Base-by-base conservation (phyloP, 2,329 filamentous ascomycete genomes). In the Pseudogymnoascus sp. region DNA sequence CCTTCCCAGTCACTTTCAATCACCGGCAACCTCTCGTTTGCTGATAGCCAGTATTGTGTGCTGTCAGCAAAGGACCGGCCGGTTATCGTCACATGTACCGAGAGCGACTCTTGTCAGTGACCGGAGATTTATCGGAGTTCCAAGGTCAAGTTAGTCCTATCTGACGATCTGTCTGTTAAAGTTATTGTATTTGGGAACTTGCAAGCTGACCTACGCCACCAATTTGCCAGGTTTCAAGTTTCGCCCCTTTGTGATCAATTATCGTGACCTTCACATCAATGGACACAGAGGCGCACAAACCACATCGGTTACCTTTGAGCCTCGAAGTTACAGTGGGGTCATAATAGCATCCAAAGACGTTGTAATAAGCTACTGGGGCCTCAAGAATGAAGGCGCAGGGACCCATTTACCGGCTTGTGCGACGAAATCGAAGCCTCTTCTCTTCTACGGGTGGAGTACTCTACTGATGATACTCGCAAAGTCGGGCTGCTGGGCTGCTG, bases 401-500 rank as follows among this genome's bases (percentile, higher is more conserved):
- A 54, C 47, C 47, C 47, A 54, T 54, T 54, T 54, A 18, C 47
- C 47, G 47, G 47, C 47, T 54, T 54, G 47, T 54, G 47, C 47
- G 28, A 54, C 28, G 47, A 54, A 54, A 54, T 54, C 47, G 47
- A 54, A 54, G 47, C 47, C 47, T 33, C 43, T 36, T 20, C 28
- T 33, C 47, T 54, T 54, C 47, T 54, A 54, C 25, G 47, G 18
- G 47, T 54, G 47, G 47, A 54, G 47, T 54, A 33, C 43, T 54
- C 47, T 54, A 54, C 47, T 54, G 47, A n/a, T 54, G 47, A 54
- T 54, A 33, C 47, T 54, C 47, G 2, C 47, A 54, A 16, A 54
- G 28, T 54, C 4, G 25, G 43, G 43, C 43, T 25, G 11, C 30
- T 33, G 28, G 28, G 20, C 20, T 22, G 20, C 20, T 22, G 20